Percentiles rank a stretch among this genome's conserved stretches.
These are phyloP conservation scores for Solanum ahanhuiri DNA, from an alignment of 257 asterid genomes.

Conservation along the genomic window DNA sequence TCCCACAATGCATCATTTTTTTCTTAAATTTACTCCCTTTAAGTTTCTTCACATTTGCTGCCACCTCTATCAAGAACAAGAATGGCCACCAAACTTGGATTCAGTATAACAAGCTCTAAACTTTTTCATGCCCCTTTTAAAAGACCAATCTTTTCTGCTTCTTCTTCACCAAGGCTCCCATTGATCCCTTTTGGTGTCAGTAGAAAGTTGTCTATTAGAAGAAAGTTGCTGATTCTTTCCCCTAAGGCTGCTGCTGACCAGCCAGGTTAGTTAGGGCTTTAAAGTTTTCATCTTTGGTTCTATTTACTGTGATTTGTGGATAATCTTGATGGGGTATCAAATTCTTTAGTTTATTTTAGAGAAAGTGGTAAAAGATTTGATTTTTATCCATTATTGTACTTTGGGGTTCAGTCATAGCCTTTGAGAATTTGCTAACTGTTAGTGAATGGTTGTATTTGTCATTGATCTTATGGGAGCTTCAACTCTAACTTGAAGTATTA, in stretches of 20 bases:
- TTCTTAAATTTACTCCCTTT: background rate
- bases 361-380: background rate
- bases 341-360: background rate
- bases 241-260: conserved; percentile 75
- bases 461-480: background rate
- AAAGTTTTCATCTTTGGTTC: background rate
- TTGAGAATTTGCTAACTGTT: background rate
- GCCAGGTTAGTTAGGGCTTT: conserved; percentile 55
- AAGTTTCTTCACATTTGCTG: background rate
- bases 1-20: conserved; percentile 25
- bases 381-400: background rate
- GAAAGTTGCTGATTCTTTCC: conserved; percentile 33
- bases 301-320: background rate
- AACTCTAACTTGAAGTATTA: background rate
- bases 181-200: conserved; percentile 22
- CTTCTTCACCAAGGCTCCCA: conserved; percentile 31
- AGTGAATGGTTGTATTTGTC: background rate
- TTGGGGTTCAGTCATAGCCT: background rate
- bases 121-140: conserved; percentile 31
- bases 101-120: conserved; percentile 32
- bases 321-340: too few species aligned
- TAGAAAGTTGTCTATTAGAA: conserved; percentile 18
- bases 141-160: conserved; percentile 32
- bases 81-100: conserved; percentile 72
- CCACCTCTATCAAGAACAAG: conserved; percentile 19